Base-by-base conservation (phyloP, 192 early-diverging fungal species). In the Coemansia sp. region DNA sequence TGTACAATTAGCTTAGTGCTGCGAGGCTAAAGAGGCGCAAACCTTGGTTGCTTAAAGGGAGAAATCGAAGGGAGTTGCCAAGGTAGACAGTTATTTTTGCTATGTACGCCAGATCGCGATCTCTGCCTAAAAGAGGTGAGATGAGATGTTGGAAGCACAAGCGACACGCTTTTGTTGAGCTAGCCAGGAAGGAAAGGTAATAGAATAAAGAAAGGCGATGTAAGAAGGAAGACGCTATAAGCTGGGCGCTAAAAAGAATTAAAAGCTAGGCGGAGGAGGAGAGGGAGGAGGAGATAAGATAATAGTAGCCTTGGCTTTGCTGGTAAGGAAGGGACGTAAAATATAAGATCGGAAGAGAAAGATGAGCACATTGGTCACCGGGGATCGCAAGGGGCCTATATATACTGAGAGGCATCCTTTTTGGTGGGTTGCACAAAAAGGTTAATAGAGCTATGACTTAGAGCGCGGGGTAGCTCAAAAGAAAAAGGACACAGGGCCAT, bases 381-480 rank as follows among this genome's bases (percentile, higher is more conserved):
- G 53, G 27, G 12, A 57, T 57, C 12, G 53, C 53, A 29, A 57
- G 53, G 53, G 27, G 15, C 0, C 53, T 57, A 57, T 57, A 31
- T 57, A 31, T 57, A 57, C 15, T 29, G 53, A 11, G 12, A 12
- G 31, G 52, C 27, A 27, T 13, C 27, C 2, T 27, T 12, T 24
- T 31, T 31, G 27, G 53, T 31, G 53, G 27, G 8, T 15, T 57
- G 53, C 27, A 57, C 24, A 57, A 31, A 31, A 31, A 38, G 27
- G 12, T 31, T 57, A 57, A 31, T 57, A 29, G 53, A 29, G 53
- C 53, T 31, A 57, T 12, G 53, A 31, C 8, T 27, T 31, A 33
- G 27, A 57, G 53, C 53, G 53, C 53, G 53, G 53, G 53, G 53
- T 57, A 57, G 53, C 53, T 57, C 53, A 33, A 57, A 57, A 57